Conservation (phyloP, 306 rosid genomes). For the Carpinus viminea region DNA sequence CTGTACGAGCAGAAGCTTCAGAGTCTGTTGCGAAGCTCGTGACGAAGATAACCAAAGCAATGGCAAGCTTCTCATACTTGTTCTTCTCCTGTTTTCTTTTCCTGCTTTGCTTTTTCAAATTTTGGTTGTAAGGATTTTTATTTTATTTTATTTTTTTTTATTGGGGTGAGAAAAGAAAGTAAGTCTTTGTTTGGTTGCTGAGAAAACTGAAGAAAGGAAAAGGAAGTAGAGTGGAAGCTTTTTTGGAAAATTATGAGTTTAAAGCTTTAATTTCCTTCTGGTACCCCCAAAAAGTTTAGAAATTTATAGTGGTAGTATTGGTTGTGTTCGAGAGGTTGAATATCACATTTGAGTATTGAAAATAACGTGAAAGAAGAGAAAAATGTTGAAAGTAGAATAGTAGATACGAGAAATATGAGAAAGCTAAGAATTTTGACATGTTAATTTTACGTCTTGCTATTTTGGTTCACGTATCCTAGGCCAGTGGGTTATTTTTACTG, state of each 20-base stretch:
- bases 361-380: neutral
- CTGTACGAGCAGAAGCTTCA: conserved; percentile 32
- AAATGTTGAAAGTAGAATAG: neutral
- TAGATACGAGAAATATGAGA: neutral
- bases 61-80: conserved; percentile 49
- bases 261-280: neutral
- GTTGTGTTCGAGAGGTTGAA: neutral
- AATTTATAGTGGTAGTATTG: neutral
- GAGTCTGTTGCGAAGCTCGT: conserved; percentile 57
- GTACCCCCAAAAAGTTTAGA: neutral
- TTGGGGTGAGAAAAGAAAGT: neutral
- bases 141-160: too few relatives aligned
- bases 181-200: conserved; percentile 4
- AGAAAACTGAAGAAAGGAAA: neutral
- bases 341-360: neutral
- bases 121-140: neutral
- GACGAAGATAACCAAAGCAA: conserved; percentile 62
- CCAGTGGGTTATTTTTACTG: neutral
- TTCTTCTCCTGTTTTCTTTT: neutral
- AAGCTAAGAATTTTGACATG: neutral
- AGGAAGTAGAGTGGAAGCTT: too few relatives aligned
- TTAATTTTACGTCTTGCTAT: neutral
- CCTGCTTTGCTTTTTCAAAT: neutral
- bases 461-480: neutral
- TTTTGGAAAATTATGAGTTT: neutral